Evolutionary conservation across 345 rosid genomes (phyloP), one percentile per base, ranked within the genome.

Genomic region (Streptanthus diversifolius): DNA sequence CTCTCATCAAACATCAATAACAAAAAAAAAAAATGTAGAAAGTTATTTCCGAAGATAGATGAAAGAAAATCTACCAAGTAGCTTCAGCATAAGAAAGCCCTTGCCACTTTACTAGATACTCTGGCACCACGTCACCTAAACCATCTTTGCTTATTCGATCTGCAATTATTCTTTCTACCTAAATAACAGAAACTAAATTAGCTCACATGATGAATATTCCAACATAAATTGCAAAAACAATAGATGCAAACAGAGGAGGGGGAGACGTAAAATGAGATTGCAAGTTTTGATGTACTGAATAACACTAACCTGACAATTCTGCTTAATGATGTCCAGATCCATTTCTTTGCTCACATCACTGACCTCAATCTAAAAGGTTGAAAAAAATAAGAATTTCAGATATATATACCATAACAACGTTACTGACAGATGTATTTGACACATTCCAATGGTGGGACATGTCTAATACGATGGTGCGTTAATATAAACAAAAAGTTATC

Each of bases 51-150:
- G 45, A 63, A 63, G 36, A 40, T 41, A 54, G 29, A 37, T 14
- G 36, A 59, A 59, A 39, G 52, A 61, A 59, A 49, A 43, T 69
- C 70, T 87, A 95, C 99, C 99, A 95, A 61, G 98, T 92, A 66
- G 97, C 98, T 84, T 95, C 99, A 61, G 99, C 99, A 82, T 95
- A 95, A 70, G 99, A 95, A 56, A 95, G 85, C 61, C 99, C 99
- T 75, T 89, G 96, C 99, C 99, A 95, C 85, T 95, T 95, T 75
- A 95, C 98, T 57, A 95, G 78, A 78, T 95, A 95, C 85, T 92
- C 99, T 5, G 92, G 91, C 75, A 88, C 85, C 68, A 92, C 86
- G 76, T 85, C 84, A 53, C 84, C 96, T 64, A 70, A 81, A 70
- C 76, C 74, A 77, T 90, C 98, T 71, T 85, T 90, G 81, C 84